Evolutionary conservation across 257 asterid species (phyloP), one percentile per base, ranked within the genome.

Genomic region (Ilex asprella): DNA sequence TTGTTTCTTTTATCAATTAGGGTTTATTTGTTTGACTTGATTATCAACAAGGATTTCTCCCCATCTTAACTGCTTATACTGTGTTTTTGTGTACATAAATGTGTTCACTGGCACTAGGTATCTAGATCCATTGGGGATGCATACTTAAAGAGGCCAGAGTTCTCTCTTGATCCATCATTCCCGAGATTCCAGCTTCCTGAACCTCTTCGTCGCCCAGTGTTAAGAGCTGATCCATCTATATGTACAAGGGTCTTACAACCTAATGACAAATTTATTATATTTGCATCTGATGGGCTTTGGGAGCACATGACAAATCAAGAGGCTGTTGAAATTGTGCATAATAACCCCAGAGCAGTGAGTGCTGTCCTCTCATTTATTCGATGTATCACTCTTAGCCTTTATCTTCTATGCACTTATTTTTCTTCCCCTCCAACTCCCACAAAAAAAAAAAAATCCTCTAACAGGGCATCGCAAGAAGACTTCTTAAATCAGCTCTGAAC

Each of bases 41-140:
- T 21, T 21, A 21, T 21, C 27, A 21, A 21, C 27, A 21, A 21
- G 27, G 27, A 21, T 21, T 21, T 21, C 27, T 21, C 27, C 27
- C 27, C 27, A 21, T 21, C 27, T 21, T 21, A 21, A 21, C 27
- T 21, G 27, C 1, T 21, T 21, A 21, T 21, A 21, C 27, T 21
- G 27, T 21, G 27, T 21, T 21, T 21, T 21, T 21, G 27, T 21
- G 27, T 21, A 6, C 35, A 32, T 21, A 21, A 21, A 16, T 58
- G 56, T 66, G 29, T 51, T 30, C 69, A 65, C 64, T 32, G 43
- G 11, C 53, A 64, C 43, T 74, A 89, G 97, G 93, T 87, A 29
- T 80, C 96, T 10, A 85, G 97, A 76, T 83, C 97, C 30, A 82
- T 91, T 32, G 96, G 97, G 2, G 96, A 91, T 72, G 95, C 91